Percentiles rank a stretch among this genome's conserved stretches.
phyloP scores from a whole-genome alignment of 768 basidiomycete species.

The Boletus fagicola region DNA sequence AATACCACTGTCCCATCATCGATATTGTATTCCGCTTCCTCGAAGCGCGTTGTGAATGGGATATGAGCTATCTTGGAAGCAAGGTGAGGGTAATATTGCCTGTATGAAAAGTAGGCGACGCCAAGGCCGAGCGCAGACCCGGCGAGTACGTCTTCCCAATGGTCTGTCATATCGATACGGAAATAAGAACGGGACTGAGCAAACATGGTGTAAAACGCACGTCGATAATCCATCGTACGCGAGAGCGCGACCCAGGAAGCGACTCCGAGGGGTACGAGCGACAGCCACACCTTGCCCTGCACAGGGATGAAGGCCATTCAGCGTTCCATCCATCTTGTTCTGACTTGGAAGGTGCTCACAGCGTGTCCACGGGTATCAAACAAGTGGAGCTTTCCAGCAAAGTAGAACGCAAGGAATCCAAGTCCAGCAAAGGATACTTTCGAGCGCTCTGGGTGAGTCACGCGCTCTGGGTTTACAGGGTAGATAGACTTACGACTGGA shows the following conservation, averaged over 20 bases:
- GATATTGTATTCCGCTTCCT: conserved; percentile 9
- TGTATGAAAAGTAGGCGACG: conserved; percentile 73
- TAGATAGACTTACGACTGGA: conserved; percentile 61
- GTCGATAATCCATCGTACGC: conserved; percentile 92
- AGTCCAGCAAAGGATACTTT: conserved; percentile 90
- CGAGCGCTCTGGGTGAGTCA: background rate
- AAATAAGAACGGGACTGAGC: background rate
- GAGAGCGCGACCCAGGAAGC: conserved; percentile 75
- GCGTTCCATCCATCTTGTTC: no score
- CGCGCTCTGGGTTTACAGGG: background rate
- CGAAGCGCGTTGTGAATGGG: conserved; percentile 69
- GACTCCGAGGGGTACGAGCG: conserved; percentile 68
- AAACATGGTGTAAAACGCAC: conserved; percentile 41
- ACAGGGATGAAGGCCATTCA: background rate
- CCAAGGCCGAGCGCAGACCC: conserved; percentile 74
- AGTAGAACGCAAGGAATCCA: conserved; percentile 83
- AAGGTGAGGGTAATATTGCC: conserved; percentile 77
- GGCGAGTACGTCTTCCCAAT: conserved; percentile 86
- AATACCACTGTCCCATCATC: conserved; percentile 3
- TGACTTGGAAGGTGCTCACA: conserved; percentile 36
- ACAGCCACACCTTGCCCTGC: conserved; percentile 78
- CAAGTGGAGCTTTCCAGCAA: conserved; percentile 87
- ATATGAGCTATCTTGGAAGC: conserved; percentile 54
- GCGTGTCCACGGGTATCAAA: conserved; percentile 79
- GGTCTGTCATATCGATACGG: conserved; percentile 49